phyloP scores from a whole-genome alignment of 257 asterid genomes.

The Nicotiana tomentosiformis region DNA sequence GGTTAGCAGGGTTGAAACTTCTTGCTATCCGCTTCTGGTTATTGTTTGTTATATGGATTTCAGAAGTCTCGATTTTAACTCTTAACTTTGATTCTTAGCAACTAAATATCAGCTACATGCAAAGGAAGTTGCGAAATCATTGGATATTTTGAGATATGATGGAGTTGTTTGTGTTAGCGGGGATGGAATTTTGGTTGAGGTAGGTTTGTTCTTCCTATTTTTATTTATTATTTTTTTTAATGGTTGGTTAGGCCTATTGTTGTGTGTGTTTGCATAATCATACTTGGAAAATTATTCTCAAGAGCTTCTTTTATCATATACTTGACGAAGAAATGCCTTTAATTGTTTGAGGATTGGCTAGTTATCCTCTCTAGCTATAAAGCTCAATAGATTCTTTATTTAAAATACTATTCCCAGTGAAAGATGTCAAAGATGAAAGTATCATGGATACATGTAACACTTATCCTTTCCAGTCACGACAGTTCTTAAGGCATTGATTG shows the following conservation, averaged over 20 bases:
- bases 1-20: slow-evolving; percentile 25
- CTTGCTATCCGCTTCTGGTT: not conserved
- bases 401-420: not conserved
- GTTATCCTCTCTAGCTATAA: not conserved
- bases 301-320: not conserved
- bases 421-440: not conserved
- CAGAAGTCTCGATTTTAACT: slow-evolving; percentile 2
- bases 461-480: not conserved
- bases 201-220: slow-evolving; percentile 23
- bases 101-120: slow-evolving; percentile 77
- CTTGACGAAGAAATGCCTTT: not conserved
- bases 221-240: not conserved
- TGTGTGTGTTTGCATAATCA: not conserved
- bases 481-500: not conserved
- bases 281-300: not conserved
- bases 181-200: slow-evolving; percentile 95
- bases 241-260: not conserved
- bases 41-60: not conserved
- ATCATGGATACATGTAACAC: not conserved
- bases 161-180: slow-evolving; percentile 95
- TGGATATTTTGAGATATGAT: slow-evolving; percentile 68
- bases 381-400: not conserved
- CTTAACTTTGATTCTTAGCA: slow-evolving; percentile 37
- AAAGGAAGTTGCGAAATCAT: slow-evolving; percentile 57
- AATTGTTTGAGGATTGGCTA: not conserved